phyloP scores from a whole-genome alignment of 768 basidiomycete species.

The Hygrophorus pudorinus region DNA sequence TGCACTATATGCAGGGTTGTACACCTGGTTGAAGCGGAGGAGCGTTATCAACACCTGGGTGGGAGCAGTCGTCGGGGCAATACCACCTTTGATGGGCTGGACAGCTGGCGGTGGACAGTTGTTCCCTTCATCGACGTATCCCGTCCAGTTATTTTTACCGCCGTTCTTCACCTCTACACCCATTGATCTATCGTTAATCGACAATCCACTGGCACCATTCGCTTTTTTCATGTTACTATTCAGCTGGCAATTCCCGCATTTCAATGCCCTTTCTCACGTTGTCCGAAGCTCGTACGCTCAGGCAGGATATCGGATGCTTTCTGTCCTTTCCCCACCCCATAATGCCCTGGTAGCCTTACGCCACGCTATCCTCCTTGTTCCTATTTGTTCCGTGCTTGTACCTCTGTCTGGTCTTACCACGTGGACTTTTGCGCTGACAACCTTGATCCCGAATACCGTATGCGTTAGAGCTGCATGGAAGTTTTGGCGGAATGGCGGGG shows the following conservation, averaged over 20 bases:
- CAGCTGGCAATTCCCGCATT: slow-evolving; percentile 99
- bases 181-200: slow-evolving; percentile 40
- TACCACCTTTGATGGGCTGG: slow-evolving; percentile 98
- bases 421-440: slow-evolving; percentile 76
- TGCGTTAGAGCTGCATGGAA: slow-evolving; percentile 58
- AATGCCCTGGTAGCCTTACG: slow-evolving; percentile 83
- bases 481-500: slow-evolving; percentile 66
- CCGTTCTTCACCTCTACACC: slow-evolving; percentile 37
- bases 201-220: slow-evolving; percentile 76
- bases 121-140: slow-evolving; percentile 52
- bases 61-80: slow-evolving; percentile 82
- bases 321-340: slow-evolving; percentile 62
- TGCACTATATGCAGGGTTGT: slow-evolving; percentile 79
- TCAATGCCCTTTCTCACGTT: slow-evolving; percentile 86
- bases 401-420: slow-evolving; percentile 92
- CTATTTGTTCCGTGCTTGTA: slow-evolving; percentile 69
- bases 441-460: slow-evolving; percentile 64
- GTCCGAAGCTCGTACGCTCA: slow-evolving; percentile 84
- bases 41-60: slow-evolving; percentile 87
- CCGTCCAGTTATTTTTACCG: slow-evolving; percentile 52
- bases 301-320: slow-evolving; percentile 90
- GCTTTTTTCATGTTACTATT: slow-evolving; percentile 79
- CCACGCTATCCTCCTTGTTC: slow-evolving; percentile 66
- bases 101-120: slow-evolving; percentile 82
- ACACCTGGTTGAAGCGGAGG: slow-evolving; percentile 88